Percentiles rank a stretch among this genome's conserved stretches.
Conservation (phyloP, 1,284 basidiomycete genomes). For the Sporisorium graminicola region DNA sequence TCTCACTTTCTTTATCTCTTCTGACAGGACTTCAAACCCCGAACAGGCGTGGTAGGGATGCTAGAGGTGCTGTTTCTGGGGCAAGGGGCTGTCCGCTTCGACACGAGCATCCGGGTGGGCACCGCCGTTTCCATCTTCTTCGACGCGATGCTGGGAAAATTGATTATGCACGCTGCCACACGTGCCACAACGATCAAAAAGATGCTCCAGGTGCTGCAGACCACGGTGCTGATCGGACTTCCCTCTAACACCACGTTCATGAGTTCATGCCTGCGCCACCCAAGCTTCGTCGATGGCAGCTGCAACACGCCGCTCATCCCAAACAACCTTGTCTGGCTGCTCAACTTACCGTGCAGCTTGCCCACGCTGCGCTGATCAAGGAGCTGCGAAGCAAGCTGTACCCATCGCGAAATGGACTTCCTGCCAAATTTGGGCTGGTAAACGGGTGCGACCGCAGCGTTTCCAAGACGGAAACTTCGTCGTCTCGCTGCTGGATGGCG, state of each 20-base stretch:
- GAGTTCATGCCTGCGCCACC: constrained; percentile 5
- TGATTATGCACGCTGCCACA: constrained; percentile 72
- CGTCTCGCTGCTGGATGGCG: constrained; percentile 5
- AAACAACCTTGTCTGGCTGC: constrained; percentile 5
- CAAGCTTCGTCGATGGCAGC: constrained; percentile 2
- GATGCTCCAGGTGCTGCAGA: constrained; percentile 9
- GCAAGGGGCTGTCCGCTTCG: constrained; percentile 74
- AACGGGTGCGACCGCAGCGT: constrained; percentile 12
- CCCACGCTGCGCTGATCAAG: constrained; percentile 1
- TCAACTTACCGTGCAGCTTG: constrained; percentile 1
- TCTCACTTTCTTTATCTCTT: too few species aligned
- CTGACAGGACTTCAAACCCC: constrained; percentile 73
- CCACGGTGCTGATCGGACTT: background rate
- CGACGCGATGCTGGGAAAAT: constrained; percentile 73
- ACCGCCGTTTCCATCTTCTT: constrained; percentile 74
- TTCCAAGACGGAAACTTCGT: constrained; percentile 12
- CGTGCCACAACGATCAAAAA: constrained; percentile 70
- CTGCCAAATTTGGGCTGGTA: background rate
- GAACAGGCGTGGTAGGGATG: constrained; percentile 76
- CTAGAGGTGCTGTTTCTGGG: constrained; percentile 8
- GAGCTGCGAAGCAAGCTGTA: constrained; percentile 10
- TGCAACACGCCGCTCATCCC: constrained; percentile 8
- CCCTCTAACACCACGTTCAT: constrained; percentile 6
- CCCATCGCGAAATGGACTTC: background rate
- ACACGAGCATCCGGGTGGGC: constrained; percentile 73